Base-by-base conservation (phyloP, 2,329 filamentous ascomycete species). In the Aspergillus pseudoglaucus region DNA sequence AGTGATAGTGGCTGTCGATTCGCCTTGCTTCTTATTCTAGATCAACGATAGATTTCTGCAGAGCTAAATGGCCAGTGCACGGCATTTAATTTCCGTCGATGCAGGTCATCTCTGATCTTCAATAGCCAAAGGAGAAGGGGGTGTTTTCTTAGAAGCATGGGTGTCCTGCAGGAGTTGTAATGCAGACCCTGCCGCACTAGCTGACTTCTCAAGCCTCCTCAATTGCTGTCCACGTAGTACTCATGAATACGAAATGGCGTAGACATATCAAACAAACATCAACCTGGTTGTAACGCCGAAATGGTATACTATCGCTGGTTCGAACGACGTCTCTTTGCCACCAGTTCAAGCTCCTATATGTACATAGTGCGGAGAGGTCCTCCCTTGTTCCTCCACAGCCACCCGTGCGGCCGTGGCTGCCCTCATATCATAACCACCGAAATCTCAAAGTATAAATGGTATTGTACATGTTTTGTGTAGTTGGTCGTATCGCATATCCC, bases 381-480 rank as follows among this genome's bases (percentile, higher is more conserved):
- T 40, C 32, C 38, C 39, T 42, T 22, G 35, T 44, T 30, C 40
- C 15, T 42, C 18, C n/a, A 14, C 25, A 22, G 23, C 18, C 18
- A 22, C 12, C 4, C 23, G 18, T 20, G 23, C 2, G 42, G 17
- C 30, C 32, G 12, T 17, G 17, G 10, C 7, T 44, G 17, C 43
- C 43, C 43, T 15, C 17, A 37, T 20, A 17, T n/a, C 12, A 15
- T 35, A 25, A 38, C 18, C 30, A 33, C 14, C 22, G 27, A 47
- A 37, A 44, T 47, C 27, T 25, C 40, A 25, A 22, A 42, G 38
- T 42, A 39, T 51, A 52, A 46, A 51, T 53, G 44, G 46, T 66
- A 66, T 65, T 59, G 59, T 66, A 66, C 64, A 66, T 54, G 56
- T 47, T 47, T 50, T 53, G 43, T 49, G 49, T 33, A 42, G 44